A percentile compares a stretch with the other conserved stretches of the same genome.
phyloP scores from a whole-genome alignment of 495 filamentous ascomycete species.

The Aspergillus nidulans region DNA sequence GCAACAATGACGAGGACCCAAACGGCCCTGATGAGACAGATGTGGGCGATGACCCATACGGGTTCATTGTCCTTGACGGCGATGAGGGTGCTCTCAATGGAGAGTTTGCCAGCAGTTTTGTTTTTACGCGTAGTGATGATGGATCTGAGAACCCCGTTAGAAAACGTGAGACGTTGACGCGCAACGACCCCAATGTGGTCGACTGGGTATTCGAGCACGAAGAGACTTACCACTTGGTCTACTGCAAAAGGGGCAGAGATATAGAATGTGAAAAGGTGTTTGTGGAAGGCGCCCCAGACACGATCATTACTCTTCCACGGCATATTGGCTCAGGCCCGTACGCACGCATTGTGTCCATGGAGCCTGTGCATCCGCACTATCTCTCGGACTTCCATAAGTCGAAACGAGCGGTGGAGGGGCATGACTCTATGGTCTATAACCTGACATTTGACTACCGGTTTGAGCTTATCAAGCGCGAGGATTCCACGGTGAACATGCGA shows the following conservation, averaged over 20 bases:
- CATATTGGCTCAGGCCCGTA: slow-evolving; percentile 3
- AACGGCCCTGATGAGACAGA: slow-evolving; percentile 17
- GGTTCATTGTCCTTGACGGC: slow-evolving; percentile 29
- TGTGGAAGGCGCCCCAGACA: slow-evolving; percentile 24
- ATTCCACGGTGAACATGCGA: slow-evolving; percentile 15
- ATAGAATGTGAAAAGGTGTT: slow-evolving; percentile 21
- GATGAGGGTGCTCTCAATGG: slow-evolving; percentile 12
- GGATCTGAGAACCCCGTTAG: slow-evolving; percentile 5
- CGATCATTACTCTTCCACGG: slow-evolving; percentile 26
- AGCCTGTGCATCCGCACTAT: not conserved
- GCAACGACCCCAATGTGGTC: slow-evolving; percentile 21
- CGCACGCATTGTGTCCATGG: slow-evolving; percentile 5
- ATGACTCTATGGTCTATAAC: slow-evolving; percentile 5
- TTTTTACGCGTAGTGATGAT: slow-evolving; percentile 17
- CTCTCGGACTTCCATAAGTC: not conserved
- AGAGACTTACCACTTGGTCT: slow-evolving; percentile 18
- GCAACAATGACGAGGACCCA: slow-evolving; percentile 13
- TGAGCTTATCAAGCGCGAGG: slow-evolving; percentile 18
- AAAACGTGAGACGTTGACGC: slow-evolving; percentile 17
- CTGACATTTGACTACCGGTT: slow-evolving; percentile 20
- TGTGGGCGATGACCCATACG: slow-evolving; percentile 24
- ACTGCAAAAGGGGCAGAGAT: slow-evolving; percentile 8
- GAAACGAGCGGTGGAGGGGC: not conserved
- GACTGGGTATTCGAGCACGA: slow-evolving; percentile 25
- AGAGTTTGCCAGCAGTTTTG: slow-evolving; percentile 9